phyloP scores from a whole-genome alignment of 345 rosid species.

The Murraya koenigii region DNA sequence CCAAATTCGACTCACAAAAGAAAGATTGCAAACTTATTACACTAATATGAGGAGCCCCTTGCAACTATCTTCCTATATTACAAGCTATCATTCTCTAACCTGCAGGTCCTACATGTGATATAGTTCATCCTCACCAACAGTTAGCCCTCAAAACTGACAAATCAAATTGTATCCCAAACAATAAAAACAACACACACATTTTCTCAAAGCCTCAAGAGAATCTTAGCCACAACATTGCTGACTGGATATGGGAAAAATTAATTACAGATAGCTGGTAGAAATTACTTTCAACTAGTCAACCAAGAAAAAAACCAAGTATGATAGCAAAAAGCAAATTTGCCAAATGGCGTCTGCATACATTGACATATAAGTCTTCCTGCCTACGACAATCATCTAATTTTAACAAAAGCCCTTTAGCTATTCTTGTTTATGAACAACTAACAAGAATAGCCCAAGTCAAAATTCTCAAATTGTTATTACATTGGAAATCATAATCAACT shows the following conservation, averaged over 20 bases:
- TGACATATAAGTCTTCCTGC: slow-evolving; percentile 24
- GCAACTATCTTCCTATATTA: too few species aligned
- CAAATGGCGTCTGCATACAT: slow-evolving; percentile 22
- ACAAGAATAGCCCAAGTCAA: slow-evolving; percentile 37
- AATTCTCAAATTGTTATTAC: slow-evolving; percentile 37
- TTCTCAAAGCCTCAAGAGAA: not conserved
- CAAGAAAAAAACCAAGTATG: slow-evolving; percentile 3
- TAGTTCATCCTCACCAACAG: too few species aligned
- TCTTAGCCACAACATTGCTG: not conserved
- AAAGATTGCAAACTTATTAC: not conserved
- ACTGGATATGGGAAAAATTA: not conserved
- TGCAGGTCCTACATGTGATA: too few species aligned
- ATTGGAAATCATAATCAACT: slow-evolving; percentile 32
- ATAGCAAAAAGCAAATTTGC: slow-evolving; percentile 20
- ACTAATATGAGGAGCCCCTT: not conserved
- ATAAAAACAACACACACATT: not conserved
- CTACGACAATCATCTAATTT: slow-evolving; percentile 32
- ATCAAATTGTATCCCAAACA: not conserved
- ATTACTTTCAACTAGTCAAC: not conserved
- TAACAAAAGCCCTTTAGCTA: slow-evolving; percentile 28
- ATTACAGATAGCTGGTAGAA: not conserved
- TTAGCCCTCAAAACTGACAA: not conserved
- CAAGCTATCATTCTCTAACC: too few species aligned
- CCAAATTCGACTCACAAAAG: not conserved
- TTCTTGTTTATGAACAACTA: slow-evolving; percentile 34